Percentiles rank a stretch among this genome's conserved stretches.
Evolutionary conservation across 495 filamentous ascomycete genomes (phyloP).

Genomic region (Penicillium crystallinum): DNA sequence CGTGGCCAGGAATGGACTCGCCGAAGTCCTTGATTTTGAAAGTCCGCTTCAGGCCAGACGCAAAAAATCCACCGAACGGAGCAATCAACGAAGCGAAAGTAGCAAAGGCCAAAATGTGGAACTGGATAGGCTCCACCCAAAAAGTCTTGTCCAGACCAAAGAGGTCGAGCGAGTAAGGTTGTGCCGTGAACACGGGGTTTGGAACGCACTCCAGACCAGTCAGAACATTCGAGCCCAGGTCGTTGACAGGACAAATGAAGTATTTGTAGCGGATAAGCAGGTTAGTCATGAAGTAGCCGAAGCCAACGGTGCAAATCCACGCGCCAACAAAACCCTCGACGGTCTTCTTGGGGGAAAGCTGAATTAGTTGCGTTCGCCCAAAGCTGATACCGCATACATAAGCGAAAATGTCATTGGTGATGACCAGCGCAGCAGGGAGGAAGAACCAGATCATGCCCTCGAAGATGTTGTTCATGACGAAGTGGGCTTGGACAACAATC

Average conservation of each 20-base stretch:
- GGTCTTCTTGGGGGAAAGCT: slow-evolving; percentile 98
- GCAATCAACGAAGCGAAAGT: slow-evolving; percentile 96
- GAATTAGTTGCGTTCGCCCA: slow-evolving; percentile 93
- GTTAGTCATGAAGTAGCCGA: slow-evolving; percentile 79
- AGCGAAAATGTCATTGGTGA: slow-evolving; percentile 98
- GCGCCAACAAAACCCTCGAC: slow-evolving; percentile 97
- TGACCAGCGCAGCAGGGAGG: slow-evolving; percentile 88
- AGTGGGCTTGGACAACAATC: slow-evolving; percentile 97
- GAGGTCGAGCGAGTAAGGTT: slow-evolving; percentile 68
- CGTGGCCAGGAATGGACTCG: slow-evolving; percentile 94
- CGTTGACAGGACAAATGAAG: slow-evolving; percentile 96
- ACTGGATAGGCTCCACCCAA: slow-evolving; percentile 82
- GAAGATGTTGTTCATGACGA: slow-evolving; percentile 99
- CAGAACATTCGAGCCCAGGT: slow-evolving; percentile 88
- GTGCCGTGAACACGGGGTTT: slow-evolving; percentile 87
- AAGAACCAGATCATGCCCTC: slow-evolving; percentile 99
- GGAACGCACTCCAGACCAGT: slow-evolving; percentile 85
- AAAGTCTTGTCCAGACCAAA: slow-evolving; percentile 56
- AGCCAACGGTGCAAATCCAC: slow-evolving; percentile 89
- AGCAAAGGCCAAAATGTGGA: slow-evolving; percentile 86
- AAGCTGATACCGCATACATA: slow-evolving; percentile 98
- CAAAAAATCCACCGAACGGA: slow-evolving; percentile 98
- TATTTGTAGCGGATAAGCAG: slow-evolving; percentile 89
- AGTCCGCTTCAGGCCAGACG: slow-evolving; percentile 93
- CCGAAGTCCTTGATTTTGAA: slow-evolving; percentile 99